Percentiles rank a stretch among this genome's conserved stretches.
Evolutionary conservation across 2,329 filamentous ascomycete genomes (phyloP).

Genomic region (Mycosphaerella sp.): DNA sequence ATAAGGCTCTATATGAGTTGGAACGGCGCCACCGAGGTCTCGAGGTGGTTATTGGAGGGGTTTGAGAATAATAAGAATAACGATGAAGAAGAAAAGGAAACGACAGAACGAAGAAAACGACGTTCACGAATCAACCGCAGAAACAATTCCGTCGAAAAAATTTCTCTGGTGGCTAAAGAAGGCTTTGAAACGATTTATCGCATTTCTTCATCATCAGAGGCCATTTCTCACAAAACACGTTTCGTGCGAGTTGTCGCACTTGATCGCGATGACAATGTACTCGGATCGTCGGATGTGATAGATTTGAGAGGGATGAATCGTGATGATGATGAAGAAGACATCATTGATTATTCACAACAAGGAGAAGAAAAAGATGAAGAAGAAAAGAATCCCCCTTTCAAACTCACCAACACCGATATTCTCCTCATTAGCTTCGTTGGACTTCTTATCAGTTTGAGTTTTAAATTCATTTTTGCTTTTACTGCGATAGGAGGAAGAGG

Average conservation of each 20-base stretch:
- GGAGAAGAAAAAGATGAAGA: neutral
- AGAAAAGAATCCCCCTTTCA: neutral
- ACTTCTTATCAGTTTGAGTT: no score
- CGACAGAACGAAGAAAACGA: neutral
- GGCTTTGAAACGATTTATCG: conserved; percentile 16
- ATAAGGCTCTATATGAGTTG: conserved; percentile 44
- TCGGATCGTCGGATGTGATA: conserved; percentile 14
- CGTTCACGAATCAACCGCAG: no score
- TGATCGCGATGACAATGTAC: conserved; percentile 14
- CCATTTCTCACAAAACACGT: conserved; percentile 2
- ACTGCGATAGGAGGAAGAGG: no score
- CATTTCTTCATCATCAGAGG: neutral
- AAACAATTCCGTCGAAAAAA: no score
- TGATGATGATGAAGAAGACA: neutral
- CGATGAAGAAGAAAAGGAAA: conserved; percentile 4
- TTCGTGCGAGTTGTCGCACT: conserved; percentile 25
- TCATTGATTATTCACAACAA: neutral
- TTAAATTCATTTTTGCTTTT: no score
- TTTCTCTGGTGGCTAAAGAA: no score
- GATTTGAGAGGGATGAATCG: conserved; percentile 11
- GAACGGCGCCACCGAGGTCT: conserved; percentile 44
- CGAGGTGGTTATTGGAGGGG: conserved; percentile 39
- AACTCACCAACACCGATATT: neutral
- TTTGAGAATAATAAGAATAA: conserved; percentile 30
- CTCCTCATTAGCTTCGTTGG: no score